Evolutionary conservation across 768 basidiomycete genomes (phyloP).

Genomic region (Sarcodon sp.): DNA sequence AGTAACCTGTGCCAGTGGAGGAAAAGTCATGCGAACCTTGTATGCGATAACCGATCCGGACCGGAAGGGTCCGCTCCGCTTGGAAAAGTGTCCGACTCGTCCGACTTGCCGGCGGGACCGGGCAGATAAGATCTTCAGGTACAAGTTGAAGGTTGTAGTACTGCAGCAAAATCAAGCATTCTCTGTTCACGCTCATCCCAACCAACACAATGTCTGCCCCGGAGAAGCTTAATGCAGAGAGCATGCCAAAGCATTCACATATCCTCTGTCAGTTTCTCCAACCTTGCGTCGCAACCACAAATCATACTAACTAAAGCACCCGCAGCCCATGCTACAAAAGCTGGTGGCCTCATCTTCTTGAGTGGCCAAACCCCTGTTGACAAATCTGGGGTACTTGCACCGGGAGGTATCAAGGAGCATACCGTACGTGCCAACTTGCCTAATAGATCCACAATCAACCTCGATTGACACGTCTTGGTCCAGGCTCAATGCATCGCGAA

Average conservation of each 20-base stretch:
- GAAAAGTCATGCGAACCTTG: too few species aligned
- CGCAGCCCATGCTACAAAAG: constrained; percentile 42
- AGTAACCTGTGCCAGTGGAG: too few species aligned
- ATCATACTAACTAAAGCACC: constrained; percentile 1
- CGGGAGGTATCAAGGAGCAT: constrained; percentile 46
- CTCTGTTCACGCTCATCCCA: constrained; percentile 4
- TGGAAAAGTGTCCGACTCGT: too few species aligned
- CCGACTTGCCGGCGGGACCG: too few species aligned
- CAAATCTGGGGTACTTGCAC: constrained; percentile 31
- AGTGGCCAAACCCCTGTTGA: constrained; percentile 48
- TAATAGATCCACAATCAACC: not conserved
- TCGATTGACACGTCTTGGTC: not conserved
- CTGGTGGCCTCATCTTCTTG: constrained; percentile 44
- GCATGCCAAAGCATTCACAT: constrained; percentile 29
- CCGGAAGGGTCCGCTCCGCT: too few species aligned
- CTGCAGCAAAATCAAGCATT: constrained; percentile 53
- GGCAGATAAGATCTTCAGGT: constrained; percentile 68
- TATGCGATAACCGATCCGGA: too few species aligned
- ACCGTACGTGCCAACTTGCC: constrained; percentile 24
- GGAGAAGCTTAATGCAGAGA: constrained; percentile 40
- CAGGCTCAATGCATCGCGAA: constrained; percentile 48
- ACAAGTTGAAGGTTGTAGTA: constrained; percentile 93
- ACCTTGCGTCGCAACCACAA: not conserved
- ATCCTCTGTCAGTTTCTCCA: constrained; percentile 31
- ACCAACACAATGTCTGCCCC: constrained; percentile 26